Base-by-base conservation (phyloP, 148 eudicot species). In the Spergularia marina region DNA sequence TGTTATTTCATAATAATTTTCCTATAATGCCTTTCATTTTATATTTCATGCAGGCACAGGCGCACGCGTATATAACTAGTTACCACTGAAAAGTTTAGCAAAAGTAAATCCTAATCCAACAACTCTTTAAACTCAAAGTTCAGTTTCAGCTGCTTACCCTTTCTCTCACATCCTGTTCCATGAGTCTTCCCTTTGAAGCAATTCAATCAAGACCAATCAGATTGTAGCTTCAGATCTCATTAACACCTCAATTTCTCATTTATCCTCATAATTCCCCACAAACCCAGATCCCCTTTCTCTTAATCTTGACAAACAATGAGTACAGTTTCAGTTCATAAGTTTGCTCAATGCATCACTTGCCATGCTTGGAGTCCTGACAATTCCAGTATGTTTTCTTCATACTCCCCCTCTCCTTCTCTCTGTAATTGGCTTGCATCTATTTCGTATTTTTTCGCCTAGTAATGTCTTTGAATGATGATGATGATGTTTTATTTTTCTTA, bases 301-400 rank as follows among this genome's bases (percentile, higher is more conserved):
- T 10, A 12, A 13, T 56, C 8, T 65, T 23, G 53, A 17, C 0
- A 25, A 23, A n/a, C 59, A 82, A 85, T 83, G 97, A 85, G 92
- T 54, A 87, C 87, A 39, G 82, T 88, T 76, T 76, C 91, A 51
- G 89, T 77, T 75, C 93, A 94, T 72, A 91, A 90, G 79, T 90
- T 94, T 55, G 98, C 98, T 70, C 93, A 83, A 53, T 88, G 88
- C 83, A 85, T 90, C 78, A 90, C 95, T 78, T 94, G 91, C 72
- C 98, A 94, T 79, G 94, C 95, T 84, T 94, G 98, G 98, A 90
- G 89, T 77, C 97, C 98, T 10, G 97, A 94, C 54, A 88, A 82
- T 23, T 87, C 98, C 55, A 94, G 97, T 91, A 87, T 18, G 55
- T 63, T 54, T 79, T 21, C 10, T 9, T 44, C 5, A 44, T 30